Evolutionary conservation across 257 asterid species (phyloP), one percentile per base, ranked within the genome.

Genomic region (Capsicum pubescens): DNA sequence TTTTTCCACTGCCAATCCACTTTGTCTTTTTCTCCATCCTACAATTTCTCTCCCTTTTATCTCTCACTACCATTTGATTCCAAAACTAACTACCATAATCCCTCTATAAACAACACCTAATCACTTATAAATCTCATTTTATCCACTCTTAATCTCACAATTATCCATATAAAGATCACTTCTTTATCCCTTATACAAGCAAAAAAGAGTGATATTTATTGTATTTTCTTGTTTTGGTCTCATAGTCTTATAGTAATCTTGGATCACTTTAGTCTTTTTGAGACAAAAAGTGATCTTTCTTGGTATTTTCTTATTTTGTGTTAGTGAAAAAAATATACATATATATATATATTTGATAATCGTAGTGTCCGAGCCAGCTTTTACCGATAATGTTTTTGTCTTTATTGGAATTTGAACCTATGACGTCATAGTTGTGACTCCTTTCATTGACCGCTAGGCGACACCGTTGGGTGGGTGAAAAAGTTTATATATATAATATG

Each of bases 61-160:
- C 61, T 50, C 80, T 81, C 89, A 52, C 59, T 77, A 9, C 9
- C 85, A 77, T 17, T 58, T 32, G 57, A 26, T 80, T 39, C 16
- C 59, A n/a, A 71, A 87, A 84, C 89, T 58, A 84, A 87, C 87
- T 68, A 76, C 86, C 85, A 84, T 84, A 87, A 66, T 46, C 44
- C 82, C 82, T 80, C 86, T 76, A 56, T 36, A 60, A 15, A 66
- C 26, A 46, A 50, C 48, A 82, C 59, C 89, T 82, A 84, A n/a
- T 60, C 72, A 9, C 46, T 14, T 46, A 9, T 36, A 83, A 59
- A 46, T 66, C 36, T 0, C 74, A 60, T 39, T 74, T 61, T 66
- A 74, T 77, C 79, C 7, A 60, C 83, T 39, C 70, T 52, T 74
- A 81, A 36, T 46, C 42, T 19, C 14, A 76, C 54, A 17, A 21